These are phyloP conservation scores for Beverwykella pulmonaria DNA, from an alignment of 495 filamentous ascomycete species.

Conservation along the genomic window DNA sequence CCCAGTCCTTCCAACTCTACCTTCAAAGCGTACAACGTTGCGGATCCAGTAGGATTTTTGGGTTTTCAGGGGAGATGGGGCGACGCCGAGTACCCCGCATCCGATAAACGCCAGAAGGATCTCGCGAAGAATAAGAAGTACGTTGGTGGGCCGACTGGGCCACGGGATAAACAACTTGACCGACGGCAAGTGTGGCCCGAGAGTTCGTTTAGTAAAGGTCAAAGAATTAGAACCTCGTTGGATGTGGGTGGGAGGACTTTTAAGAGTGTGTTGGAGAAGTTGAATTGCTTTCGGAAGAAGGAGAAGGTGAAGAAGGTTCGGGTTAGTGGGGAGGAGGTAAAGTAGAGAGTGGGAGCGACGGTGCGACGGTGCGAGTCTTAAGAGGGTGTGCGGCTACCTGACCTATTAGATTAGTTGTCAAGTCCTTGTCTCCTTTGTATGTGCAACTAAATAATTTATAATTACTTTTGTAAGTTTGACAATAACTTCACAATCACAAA, in stretches of 20 bases:
- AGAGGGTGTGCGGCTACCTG: too few relatives aligned
- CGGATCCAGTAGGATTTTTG: conserved; percentile 57
- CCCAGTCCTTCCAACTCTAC: too few relatives aligned
- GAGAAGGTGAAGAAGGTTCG: conserved; percentile 8
- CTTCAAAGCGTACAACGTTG: too few relatives aligned
- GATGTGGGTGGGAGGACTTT: neutral
- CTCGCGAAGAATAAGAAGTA: conserved; percentile 28
- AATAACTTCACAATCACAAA: too few relatives aligned
- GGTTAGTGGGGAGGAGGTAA: conserved; percentile 18
- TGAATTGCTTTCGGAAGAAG: conserved; percentile 19
- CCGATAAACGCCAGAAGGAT: conserved; percentile 33
- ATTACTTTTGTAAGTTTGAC: too few relatives aligned
- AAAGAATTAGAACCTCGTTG: conserved; percentile 8
- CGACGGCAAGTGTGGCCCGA: conserved; percentile 32
- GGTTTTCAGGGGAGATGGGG: conserved; percentile 61
- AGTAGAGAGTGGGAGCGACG: neutral
- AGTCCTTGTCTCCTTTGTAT: too few relatives aligned
- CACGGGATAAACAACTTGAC: conserved; percentile 33
- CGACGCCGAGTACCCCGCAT: conserved; percentile 56
- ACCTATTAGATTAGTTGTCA: too few relatives aligned
- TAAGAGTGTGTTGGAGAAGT: neutral
- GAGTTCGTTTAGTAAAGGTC: conserved; percentile 19
- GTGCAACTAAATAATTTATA: too few relatives aligned
- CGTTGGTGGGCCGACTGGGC: conserved; percentile 35
- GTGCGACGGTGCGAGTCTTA: too few relatives aligned